phyloP scores from a whole-genome alignment of 2,329 filamentous ascomycete species.

The Pseudogymnoascus sp. region DNA sequence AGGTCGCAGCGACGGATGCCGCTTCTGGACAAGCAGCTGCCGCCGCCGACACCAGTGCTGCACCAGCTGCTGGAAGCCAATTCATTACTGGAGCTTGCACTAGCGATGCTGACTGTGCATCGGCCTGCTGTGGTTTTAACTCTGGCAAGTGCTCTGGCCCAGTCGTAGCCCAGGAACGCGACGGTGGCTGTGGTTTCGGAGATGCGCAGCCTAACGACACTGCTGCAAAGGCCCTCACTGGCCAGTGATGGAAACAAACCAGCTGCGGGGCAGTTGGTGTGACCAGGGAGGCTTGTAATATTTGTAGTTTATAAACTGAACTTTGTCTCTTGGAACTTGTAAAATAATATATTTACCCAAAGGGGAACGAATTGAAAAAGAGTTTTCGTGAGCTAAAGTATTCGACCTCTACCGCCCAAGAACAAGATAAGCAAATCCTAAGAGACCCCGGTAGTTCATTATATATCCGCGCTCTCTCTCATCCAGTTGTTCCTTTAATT shows the following conservation, averaged over 20 bases:
- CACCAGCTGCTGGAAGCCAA: slow-evolving; percentile 11
- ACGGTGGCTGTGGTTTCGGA: slow-evolving; percentile 29
- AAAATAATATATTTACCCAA: not conserved
- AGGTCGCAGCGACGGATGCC: slow-evolving; percentile 21
- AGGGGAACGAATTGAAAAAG: not conserved
- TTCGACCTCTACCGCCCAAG: not conserved
- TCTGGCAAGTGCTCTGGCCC: slow-evolving; percentile 28
- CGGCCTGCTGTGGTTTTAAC: slow-evolving; percentile 15
- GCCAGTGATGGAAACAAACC: not conserved
- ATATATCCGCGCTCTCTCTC: not conserved
- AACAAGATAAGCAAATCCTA: slow-evolving; percentile 1
- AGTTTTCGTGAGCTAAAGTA: not conserved
- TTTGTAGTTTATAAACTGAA: not conserved
- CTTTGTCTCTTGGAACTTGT: not conserved
- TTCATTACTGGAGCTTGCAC: slow-evolving; percentile 11
- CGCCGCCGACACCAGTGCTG: slow-evolving; percentile 26
- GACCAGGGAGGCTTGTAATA: not conserved
- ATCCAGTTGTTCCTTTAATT: not conserved
- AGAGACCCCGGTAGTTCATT: not conserved
- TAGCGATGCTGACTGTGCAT: slow-evolving; percentile 13
- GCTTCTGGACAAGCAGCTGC: slow-evolving; percentile 21
- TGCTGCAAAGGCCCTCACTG: slow-evolving; percentile 10
- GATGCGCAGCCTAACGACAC: slow-evolving; percentile 10
- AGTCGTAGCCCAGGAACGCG: slow-evolving; percentile 26
- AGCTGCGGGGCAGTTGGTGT: not conserved